Conservation (phyloP, 805 yeast genomes). For the Candida krabiensis region DNA sequence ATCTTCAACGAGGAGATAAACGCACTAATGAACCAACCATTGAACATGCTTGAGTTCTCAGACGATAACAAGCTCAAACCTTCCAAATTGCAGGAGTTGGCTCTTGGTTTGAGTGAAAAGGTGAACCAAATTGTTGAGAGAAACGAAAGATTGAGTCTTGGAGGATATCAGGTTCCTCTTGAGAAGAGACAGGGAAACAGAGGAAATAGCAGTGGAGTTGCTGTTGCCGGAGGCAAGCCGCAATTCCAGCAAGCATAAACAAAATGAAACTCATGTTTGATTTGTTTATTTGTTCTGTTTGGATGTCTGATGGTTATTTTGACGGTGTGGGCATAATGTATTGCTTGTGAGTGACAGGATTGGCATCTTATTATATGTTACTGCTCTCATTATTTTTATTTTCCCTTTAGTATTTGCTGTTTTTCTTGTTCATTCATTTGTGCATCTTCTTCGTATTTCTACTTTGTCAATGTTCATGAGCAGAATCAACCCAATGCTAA, state of each 20-base stretch:
- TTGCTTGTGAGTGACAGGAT: too few species aligned
- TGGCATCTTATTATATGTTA: too few species aligned
- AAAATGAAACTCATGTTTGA: too few species aligned
- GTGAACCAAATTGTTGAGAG: conserved; percentile 75
- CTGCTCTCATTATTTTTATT: background rate
- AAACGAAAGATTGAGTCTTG: conserved; percentile 79
- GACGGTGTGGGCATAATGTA: too few species aligned
- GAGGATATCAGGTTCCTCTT: conserved; percentile 55
- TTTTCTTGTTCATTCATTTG: background rate
- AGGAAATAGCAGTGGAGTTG: background rate
- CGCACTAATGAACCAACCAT: conserved; percentile 71
- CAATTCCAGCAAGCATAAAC: background rate
- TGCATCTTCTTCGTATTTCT: too few species aligned
- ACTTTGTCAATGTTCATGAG: too few species aligned
- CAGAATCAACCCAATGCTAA: too few species aligned
- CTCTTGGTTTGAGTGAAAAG: conserved; percentile 80
- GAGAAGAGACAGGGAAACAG: conserved; percentile 24
- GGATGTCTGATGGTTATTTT: too few species aligned
- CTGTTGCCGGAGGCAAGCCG: background rate
- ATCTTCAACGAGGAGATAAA: conserved; percentile 74
- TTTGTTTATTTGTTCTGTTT: too few species aligned
- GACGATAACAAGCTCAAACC: conserved; percentile 66
- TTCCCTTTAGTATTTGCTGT: background rate
- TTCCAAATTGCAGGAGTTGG: conserved; percentile 83
- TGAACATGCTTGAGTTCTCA: conserved; percentile 63